Evolutionary conservation across 2,329 filamentous ascomycete genomes (phyloP), one percentile per base, ranked within the genome.

Genomic region (Zasmidium angulare): DNA sequence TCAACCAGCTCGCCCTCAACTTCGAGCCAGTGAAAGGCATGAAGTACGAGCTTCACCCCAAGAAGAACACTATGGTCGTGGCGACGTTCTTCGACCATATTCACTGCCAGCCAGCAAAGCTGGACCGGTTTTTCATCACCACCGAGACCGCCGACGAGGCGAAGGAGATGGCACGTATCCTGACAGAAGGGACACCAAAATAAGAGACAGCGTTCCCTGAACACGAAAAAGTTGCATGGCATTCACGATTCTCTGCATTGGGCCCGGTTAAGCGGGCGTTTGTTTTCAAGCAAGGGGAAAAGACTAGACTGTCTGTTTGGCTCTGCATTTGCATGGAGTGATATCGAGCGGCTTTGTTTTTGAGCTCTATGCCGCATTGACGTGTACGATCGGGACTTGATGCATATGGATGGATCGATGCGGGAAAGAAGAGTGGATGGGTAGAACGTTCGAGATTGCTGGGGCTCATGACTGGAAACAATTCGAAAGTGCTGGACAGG

Each of bases 51-150:
- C 43, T 64, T 11, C 57, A 62, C 29, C 62, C 60, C 10, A 65
- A 64, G 61, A 67, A 67, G 56, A 58, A 60, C 20, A 63, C 52
- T 11, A 53, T 62, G 49, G 54, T 64, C 21, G 55, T 63, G 20
- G 55, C 50, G 19, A 54, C 54, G 26, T 67, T 67, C 56, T 31
- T 60, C 29, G 65, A 67, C 36, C 65, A 67, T 50, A 55, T 67
- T 21, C 55, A 67, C 54, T 53, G 22, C 53, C 51, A 40, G 11
- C 52, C 56, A 6, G 21, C 56, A 3, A 56, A 59, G 50, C 46
- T 62, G 17, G 29, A 40, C 9, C 48, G 50, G 17, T 62, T 60
- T 54, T 55, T 46, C 46, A 50, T 61, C 20, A 52, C 50, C 9
- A 31, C 54, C 14, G 51, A 40, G 22, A 48, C 21, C 17, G 55